Evolutionary conservation across 768 basidiomycete genomes (phyloP), one percentile per base, ranked within the genome.

Genomic region (Kwoniella botswanensis): DNA sequence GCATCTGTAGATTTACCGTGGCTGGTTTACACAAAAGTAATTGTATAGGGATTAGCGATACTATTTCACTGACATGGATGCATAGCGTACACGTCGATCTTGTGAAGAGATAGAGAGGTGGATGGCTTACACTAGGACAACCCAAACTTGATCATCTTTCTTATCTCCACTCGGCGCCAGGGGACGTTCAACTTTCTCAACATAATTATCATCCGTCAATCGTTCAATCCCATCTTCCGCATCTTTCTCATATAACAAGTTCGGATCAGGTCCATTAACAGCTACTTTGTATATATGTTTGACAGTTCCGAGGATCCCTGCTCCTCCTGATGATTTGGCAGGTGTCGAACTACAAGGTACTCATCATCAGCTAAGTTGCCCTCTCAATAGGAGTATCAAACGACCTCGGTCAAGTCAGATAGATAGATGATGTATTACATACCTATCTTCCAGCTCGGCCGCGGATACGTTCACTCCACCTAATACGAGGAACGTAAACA

Each of bases 201-300:
- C 84, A 79, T 88, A 94, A 82, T 93, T 94, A 60, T 90, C 86
- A 82, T 95, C 93, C 62, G 91, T 93, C 82, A 96, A 88, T 46
- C 94, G 85, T 26, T 90, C 88, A 52, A 95, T 88, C 35, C 92
- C 82, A 54, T 84, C 84, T 43, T 89, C 74, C 70, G 80, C 83
- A 74, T 90, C 89, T 21, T 2, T 89, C 12, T 67, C 26, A n/a
- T 69, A 58, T 41, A 58, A 42, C 9, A 24, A 56, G 3, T 9
- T 43, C 15, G 57, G 24, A 42, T 64, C 62, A 10, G 62, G 63
- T n/a, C 68, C 63, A 22, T 70, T 70, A 54, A 70, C 24, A 35
- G 55, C 68, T 26, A 63, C 52, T 9, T 54, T 54, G 6, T 22
- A 17, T n/a, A 69, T 7, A 26, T 35, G 44, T n/a, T 63, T 69